Base-by-base conservation (phyloP, 2,329 filamentous ascomycete species). In the Coniochaeta sp. region DNA sequence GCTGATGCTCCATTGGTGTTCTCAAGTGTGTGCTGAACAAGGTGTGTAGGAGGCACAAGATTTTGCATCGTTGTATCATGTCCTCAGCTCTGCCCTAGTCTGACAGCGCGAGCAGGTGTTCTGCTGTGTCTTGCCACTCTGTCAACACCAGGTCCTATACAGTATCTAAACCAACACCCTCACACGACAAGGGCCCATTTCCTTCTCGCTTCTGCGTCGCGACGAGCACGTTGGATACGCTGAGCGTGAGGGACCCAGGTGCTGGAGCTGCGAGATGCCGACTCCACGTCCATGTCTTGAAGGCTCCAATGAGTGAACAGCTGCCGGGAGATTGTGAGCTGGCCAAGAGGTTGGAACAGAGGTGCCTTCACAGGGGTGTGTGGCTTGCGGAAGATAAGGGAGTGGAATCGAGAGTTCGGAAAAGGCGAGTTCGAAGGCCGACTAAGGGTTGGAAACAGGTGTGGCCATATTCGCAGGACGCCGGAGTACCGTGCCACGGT, bases 131-230 rank as follows among this genome's bases (percentile, higher is more conserved):
- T 36, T 32, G 9, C 34, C 34, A 12, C 34, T 14, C 34, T 36
- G 3, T 8, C 42, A 16, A 2, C 40, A 24, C 19, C n/a, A 38
- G n/a, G 17, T 16, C 34, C 8, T 16, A n/a, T 40, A n/a, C 6
- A 36, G 34, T 4, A 40, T n/a, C 16, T n/a, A 34, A 38, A 24
- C 19, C 26, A 58, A 40, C 4, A 17, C 12, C 14, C 38, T 40
- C 2, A 40, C 38, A 40, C 4, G n/a, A 40, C 19, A 40, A 86
- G 83, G 83, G 85, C 80, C 87, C 65, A 79, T 88, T 65, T 83
- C 82, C 66, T 87, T 84, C 75, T 85, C 81, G 66, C 7, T 86
- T 81, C 79, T 86, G 83, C 71, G 68, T 72, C 54, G 79, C 78
- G 2, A 80, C 81, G 14, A 75, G 72, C 14, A 83, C 84, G 66